Conservation (phyloP, 768 basidiomycete species). For the Lyophyllum atratum region DNA sequence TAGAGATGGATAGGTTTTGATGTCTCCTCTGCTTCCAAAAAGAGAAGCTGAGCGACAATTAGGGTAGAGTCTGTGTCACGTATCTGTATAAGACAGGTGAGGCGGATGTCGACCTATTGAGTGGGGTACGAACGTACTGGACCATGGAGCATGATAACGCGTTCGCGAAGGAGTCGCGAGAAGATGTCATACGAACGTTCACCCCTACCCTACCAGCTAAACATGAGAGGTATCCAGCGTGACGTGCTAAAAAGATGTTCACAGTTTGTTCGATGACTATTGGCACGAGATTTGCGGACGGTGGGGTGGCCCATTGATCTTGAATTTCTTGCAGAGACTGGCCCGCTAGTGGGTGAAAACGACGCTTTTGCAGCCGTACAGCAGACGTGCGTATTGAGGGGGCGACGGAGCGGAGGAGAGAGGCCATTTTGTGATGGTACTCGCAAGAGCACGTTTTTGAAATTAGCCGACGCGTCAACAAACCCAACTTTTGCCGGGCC, state of each 20-base stretch:
- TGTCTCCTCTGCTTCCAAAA: constrained; percentile 94
- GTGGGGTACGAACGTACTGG: constrained; percentile 59
- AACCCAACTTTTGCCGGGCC: constrained; percentile 17
- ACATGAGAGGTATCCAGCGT: constrained; percentile 7
- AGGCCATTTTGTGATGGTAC: constrained; percentile 25
- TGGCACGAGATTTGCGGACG: constrained; percentile 73
- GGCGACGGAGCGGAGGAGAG: constrained; percentile 23
- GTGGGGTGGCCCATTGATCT: constrained; percentile 38
- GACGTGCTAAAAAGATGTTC: neutral
- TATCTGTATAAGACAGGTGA: constrained; percentile 52
- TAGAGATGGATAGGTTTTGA: constrained; percentile 95
- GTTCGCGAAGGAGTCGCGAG: constrained; percentile 87
- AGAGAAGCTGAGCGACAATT: constrained; percentile 89
- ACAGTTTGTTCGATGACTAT: constrained; percentile 95
- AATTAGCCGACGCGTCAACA: constrained; percentile 39
- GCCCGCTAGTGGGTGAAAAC: constrained; percentile 56
- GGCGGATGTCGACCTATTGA: constrained; percentile 2
- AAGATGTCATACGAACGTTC: constrained; percentile 96
- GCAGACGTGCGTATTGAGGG: constrained; percentile 20
- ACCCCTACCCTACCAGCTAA: constrained; percentile 64
- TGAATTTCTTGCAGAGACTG: constrained; percentile 35
- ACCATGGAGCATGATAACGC: constrained; percentile 95
- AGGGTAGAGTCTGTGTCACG: constrained; percentile 88
- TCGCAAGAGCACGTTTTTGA: constrained; percentile 9
- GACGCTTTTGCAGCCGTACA: constrained; percentile 31